phyloP scores from a whole-genome alignment of 2,329 filamentous ascomycete genomes.

The Penicillium sp. region DNA sequence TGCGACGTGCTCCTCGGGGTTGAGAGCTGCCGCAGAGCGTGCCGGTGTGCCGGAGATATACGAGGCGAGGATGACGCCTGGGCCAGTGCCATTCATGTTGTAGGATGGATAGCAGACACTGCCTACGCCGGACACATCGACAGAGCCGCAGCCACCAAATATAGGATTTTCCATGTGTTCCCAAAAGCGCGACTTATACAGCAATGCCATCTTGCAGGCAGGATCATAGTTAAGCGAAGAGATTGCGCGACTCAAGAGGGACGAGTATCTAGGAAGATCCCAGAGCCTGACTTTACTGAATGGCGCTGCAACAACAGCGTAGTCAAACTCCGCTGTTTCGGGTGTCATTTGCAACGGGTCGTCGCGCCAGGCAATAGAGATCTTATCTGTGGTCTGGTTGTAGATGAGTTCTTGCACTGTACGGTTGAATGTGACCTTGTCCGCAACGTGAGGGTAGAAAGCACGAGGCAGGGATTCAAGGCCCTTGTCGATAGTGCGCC shows the following conservation, averaged over 20 bases:
- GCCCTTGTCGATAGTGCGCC: slow-evolving; percentile 66
- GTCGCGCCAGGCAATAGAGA: slow-evolving; percentile 60
- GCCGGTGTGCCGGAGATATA: slow-evolving; percentile 33
- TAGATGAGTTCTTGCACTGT: slow-evolving; percentile 60
- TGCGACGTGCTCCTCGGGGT: slow-evolving; percentile 55
- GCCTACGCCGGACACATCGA: slow-evolving; percentile 34
- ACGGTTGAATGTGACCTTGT: slow-evolving; percentile 58
- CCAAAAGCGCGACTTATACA: slow-evolving; percentile 67
- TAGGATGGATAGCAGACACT: slow-evolving; percentile 40
- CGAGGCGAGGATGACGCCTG: slow-evolving; percentile 48
- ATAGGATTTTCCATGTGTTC: slow-evolving; percentile 58
- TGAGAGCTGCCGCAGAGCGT: slow-evolving; percentile 27
- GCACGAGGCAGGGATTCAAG: slow-evolving; percentile 61
- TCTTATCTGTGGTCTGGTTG: slow-evolving; percentile 52
- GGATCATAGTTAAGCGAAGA: slow-evolving; percentile 52
- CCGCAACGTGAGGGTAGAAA: slow-evolving; percentile 63
- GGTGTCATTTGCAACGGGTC: slow-evolving; percentile 41
- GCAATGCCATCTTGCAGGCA: slow-evolving; percentile 62
- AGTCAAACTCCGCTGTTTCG: slow-evolving; percentile 61
- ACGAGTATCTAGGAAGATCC: slow-evolving; percentile 58
- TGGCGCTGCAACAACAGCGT: slow-evolving; percentile 65
- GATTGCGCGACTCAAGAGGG: slow-evolving; percentile 53
- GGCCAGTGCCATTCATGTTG: slow-evolving; percentile 38
- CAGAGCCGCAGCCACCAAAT: slow-evolving; percentile 54
- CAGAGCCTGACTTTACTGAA: slow-evolving; percentile 66